phyloP scores from a whole-genome alignment of 108 stramenopile genomes.

The Skeletonema costatum region DNA sequence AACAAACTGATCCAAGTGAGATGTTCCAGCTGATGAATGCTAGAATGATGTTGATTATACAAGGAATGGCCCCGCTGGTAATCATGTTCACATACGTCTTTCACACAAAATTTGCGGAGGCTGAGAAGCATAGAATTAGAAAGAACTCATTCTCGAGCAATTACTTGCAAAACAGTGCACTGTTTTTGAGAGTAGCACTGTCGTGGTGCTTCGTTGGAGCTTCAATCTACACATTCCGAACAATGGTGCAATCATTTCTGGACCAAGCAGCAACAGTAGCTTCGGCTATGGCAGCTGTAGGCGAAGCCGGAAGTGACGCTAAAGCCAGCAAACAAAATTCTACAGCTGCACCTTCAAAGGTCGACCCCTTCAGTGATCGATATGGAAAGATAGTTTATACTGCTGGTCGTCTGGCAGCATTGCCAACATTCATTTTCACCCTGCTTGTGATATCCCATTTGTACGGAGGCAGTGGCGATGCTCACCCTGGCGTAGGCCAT shows the following conservation, averaged over 20 bases:
- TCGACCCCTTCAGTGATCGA: constrained; percentile 34
- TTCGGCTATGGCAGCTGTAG: constrained; percentile 21
- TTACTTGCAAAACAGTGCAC: constrained; percentile 35
- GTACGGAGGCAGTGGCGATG: constrained; percentile 31
- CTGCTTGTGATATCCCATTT: constrained; percentile 36
- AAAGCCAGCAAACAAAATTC: neutral
- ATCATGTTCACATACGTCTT: constrained; percentile 37
- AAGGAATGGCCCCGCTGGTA: constrained; percentile 28
- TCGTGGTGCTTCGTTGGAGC: constrained; percentile 38
- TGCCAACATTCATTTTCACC: constrained; percentile 37
- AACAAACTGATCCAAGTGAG: constrained; percentile 31
- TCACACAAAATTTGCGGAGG: constrained; percentile 16
- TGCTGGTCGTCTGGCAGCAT: constrained; percentile 29
- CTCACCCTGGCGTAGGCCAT: constrained; percentile 34
- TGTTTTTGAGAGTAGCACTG: constrained; percentile 31
- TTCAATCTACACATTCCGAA: constrained; percentile 25
- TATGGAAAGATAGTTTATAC: constrained; percentile 32
- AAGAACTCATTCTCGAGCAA: constrained; percentile 25
- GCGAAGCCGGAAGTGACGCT: constrained; percentile 2
- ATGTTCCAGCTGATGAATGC: constrained; percentile 35
- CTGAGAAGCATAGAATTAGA: constrained; percentile 10
- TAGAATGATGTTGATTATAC: constrained; percentile 40
- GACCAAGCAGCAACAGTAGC: constrained; percentile 36
- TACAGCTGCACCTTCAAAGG: neutral
- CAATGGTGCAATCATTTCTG: constrained; percentile 40